These are phyloP conservation scores for Ballota nigra DNA, from an alignment of 257 asterid species.

Conservation along the genomic window DNA sequence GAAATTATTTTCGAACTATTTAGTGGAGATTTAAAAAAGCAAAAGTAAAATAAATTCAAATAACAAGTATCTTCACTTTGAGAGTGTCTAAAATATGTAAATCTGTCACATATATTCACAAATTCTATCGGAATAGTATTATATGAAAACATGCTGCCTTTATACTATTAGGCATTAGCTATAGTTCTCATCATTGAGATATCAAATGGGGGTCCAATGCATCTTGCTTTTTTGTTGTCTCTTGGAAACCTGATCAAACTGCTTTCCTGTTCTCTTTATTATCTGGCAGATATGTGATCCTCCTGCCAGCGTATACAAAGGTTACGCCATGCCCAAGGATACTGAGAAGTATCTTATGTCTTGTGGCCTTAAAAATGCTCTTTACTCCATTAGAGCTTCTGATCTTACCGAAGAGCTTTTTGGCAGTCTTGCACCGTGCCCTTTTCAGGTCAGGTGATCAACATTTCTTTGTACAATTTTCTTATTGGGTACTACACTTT, in stretches of 20 bases:
- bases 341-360: slow-evolving; percentile 81
- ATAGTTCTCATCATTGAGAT: too few relatives aligned
- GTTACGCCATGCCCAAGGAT: slow-evolving; percentile 76
- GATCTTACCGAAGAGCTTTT: slow-evolving; percentile 76
- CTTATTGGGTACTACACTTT: neutral
- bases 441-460: slow-evolving; percentile 59
- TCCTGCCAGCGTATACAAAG: slow-evolving; percentile 91
- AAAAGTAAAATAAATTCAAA: neutral
- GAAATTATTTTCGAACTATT: neutral
- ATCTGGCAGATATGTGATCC: slow-evolving; percentile 76
- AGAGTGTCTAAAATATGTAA: neutral
- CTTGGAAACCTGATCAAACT: slow-evolving; percentile 2
- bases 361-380: slow-evolving; percentile 85
- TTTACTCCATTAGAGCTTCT: slow-evolving; percentile 76
- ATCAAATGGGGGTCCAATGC: too few relatives aligned
- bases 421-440: slow-evolving; percentile 73
- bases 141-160: neutral
- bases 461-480: neutral
- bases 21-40: neutral
- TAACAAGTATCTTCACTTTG: too few relatives aligned
- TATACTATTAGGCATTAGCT: neutral
- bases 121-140: neutral
- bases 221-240: neutral
- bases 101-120: neutral
- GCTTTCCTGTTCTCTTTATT: slow-evolving; percentile 17